phyloP scores from a whole-genome alignment of 2,329 filamentous ascomycete species.

The Helotiales sp. region DNA sequence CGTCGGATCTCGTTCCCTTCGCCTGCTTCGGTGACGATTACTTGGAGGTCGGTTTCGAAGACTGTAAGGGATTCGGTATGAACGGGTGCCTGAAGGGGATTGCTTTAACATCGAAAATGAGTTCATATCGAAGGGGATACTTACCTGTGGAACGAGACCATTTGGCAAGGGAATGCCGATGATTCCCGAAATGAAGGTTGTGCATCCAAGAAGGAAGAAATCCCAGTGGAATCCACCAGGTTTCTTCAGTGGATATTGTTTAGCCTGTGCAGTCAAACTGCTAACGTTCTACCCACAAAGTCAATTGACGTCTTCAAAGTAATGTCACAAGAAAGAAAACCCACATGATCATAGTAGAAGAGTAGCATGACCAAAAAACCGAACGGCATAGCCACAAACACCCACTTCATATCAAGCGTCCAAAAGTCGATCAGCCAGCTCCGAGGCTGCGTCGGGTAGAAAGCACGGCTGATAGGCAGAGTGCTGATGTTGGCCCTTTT shows the following conservation, averaged over 20 bases:
- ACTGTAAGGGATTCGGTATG: conserved; percentile 59
- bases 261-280: conserved; percentile 60
- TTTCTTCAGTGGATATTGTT: conserved; percentile 60
- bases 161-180: conserved; percentile 60
- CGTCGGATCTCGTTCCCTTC: conserved; percentile 49
- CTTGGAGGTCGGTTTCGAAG: conserved; percentile 47
- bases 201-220: conserved; percentile 61
- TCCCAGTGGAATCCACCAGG: conserved; percentile 59
- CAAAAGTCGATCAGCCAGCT: conserved; percentile 59
- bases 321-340: not conserved
- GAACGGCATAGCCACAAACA: conserved; percentile 58
- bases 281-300: conserved; percentile 50
- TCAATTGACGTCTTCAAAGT: not conserved
- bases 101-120: not conserved
- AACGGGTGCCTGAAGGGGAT: conserved; percentile 54
- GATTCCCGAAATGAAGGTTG: conserved; percentile 58
- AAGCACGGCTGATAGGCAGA: conserved; percentile 15
- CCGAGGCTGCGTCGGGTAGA: conserved; percentile 39
- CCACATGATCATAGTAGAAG: conserved; percentile 61
- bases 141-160: conserved; percentile 56
- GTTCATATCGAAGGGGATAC: not conserved
- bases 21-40: conserved; percentile 49
- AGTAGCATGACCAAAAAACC: conserved; percentile 58
- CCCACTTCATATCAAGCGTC: conserved; percentile 55
- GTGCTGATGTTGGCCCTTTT: conserved; percentile 16